Percentiles rank a stretch among this genome's conserved stretches.
These are phyloP conservation scores for Pyrenochaeta sp. DNA, from an alignment of 2,329 filamentous ascomycete genomes.

Conservation along the genomic window DNA sequence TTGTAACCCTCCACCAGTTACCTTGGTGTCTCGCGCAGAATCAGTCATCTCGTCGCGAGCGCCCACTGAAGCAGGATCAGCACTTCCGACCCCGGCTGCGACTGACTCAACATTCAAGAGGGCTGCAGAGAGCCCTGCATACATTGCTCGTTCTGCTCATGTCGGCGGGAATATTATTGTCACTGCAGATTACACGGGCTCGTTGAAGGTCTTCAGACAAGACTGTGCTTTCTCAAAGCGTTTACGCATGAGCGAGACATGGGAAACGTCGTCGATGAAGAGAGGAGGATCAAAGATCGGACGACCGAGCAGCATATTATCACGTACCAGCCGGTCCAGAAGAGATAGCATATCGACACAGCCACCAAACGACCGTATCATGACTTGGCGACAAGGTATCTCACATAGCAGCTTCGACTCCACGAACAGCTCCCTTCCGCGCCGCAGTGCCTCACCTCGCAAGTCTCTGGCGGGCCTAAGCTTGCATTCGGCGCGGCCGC, in stretches of 20 bases:
- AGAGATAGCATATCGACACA: slow-evolving; percentile 57
- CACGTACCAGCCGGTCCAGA: slow-evolving; percentile 60
- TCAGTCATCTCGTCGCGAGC: slow-evolving; percentile 61
- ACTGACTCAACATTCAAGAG: slow-evolving; percentile 46
- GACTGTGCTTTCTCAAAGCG: slow-evolving; percentile 89
- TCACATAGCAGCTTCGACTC: slow-evolving; percentile 61
- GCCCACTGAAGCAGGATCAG: slow-evolving; percentile 53
- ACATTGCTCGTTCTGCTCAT: slow-evolving; percentile 79
- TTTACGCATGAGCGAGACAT: slow-evolving; percentile 66
- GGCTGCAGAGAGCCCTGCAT: slow-evolving; percentile 75
- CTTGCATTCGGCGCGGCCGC: slow-evolving; percentile 19
- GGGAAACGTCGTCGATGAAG: slow-evolving; percentile 78
- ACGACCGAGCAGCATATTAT: slow-evolving; percentile 62
- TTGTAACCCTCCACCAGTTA: slow-evolving; percentile 93
- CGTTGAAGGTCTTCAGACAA: slow-evolving; percentile 94
- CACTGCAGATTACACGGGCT: slow-evolving; percentile 85
- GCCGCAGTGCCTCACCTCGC: slow-evolving; percentile 59
- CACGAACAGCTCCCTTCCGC: slow-evolving; percentile 30
- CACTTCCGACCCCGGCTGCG: slow-evolving; percentile 43
- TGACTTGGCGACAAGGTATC: slow-evolving; percentile 84
- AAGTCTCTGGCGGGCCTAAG: slow-evolving; percentile 48
- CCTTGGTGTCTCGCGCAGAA: slow-evolving; percentile 77
- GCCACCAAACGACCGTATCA: slow-evolving; percentile 76
- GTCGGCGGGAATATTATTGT: slow-evolving; percentile 87
- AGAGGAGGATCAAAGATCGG: slow-evolving; percentile 66